Evolutionary conservation across 768 basidiomycete species (phyloP).

Genomic region (Lyophyllum decastes): DNA sequence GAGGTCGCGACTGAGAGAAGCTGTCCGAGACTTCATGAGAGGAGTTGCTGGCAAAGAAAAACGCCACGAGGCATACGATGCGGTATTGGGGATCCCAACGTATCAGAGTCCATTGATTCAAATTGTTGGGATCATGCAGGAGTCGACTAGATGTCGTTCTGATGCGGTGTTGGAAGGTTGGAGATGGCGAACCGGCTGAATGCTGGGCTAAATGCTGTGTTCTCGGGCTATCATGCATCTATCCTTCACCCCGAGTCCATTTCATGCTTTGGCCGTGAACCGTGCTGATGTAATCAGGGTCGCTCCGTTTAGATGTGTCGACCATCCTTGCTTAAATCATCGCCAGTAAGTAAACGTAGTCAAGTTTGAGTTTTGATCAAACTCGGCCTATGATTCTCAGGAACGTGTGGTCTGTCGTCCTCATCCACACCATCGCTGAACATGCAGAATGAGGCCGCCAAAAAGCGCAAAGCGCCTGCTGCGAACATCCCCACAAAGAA

Average conservation of each 20-base stretch:
- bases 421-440: background rate
- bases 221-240: background rate
- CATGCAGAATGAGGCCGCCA: background rate
- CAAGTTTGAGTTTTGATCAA: background rate
- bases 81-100: constrained; percentile 13
- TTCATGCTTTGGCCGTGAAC: background rate
- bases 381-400: background rate
- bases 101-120: background rate
- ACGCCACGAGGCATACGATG: constrained; percentile 20
- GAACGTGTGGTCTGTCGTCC: background rate
- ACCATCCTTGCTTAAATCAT: too few relatives aligned
- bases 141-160: background rate
- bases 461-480: background rate
- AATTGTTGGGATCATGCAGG: too few relatives aligned
- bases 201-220: background rate
- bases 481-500: background rate
- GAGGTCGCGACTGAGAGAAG: constrained; percentile 61
- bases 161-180: background rate
- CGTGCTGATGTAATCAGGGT: background rate
- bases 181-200: background rate
- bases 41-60: background rate
- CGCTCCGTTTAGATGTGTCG: too few relatives aligned
- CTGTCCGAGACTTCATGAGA: constrained; percentile 30
- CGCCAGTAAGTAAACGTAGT: too few relatives aligned
- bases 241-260: background rate